A percentile compares a stretch with the other conserved stretches of the same genome.
Evolutionary conservation across 441 rosid species (phyloP).

Genomic region (Mallotus repandus): DNA sequence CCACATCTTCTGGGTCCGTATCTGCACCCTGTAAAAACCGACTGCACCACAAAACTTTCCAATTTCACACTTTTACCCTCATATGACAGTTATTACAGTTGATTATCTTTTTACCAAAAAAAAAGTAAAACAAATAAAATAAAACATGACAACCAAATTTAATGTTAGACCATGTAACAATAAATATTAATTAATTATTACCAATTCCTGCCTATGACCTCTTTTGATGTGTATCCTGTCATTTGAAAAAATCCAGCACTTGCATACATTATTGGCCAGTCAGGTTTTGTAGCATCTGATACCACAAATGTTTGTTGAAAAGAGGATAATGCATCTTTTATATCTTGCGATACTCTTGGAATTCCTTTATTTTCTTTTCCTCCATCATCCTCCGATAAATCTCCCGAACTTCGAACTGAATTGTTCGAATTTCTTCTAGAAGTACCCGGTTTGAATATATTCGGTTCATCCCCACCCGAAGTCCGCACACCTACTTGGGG

Average conservation of each 20-base stretch:
- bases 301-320: slow-evolving; percentile 96
- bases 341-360: slow-evolving; percentile 76
- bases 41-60: slow-evolving; percentile 35
- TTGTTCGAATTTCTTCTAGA: slow-evolving; percentile 60
- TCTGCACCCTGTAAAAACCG: slow-evolving; percentile 93
- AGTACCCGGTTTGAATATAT: slow-evolving; percentile 28
- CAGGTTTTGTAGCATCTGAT: slow-evolving; percentile 92
- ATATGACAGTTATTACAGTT: slow-evolving; percentile 16
- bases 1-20: slow-evolving; percentile 79
- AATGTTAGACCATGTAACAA: too few relatives aligned
- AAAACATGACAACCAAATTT: too few relatives aligned
- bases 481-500: slow-evolving; percentile 71
- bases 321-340: slow-evolving; percentile 77
- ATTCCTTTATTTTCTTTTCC: slow-evolving; percentile 48
- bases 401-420: slow-evolving; percentile 76
- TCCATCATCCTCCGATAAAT: slow-evolving; percentile 54
- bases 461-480: slow-evolving; percentile 74
- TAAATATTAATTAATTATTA: slow-evolving; percentile 12
- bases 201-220: slow-evolving; percentile 95
- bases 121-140: too few relatives aligned
- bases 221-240: slow-evolving; percentile 93
- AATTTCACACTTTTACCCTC: slow-evolving; percentile 9
- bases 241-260: slow-evolving; percentile 96
- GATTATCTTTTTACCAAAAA: too few relatives aligned
- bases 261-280: slow-evolving; percentile 84